Evolutionary conservation across 1,284 basidiomycete species (phyloP).

Genomic region (Porodaedalea pini): DNA sequence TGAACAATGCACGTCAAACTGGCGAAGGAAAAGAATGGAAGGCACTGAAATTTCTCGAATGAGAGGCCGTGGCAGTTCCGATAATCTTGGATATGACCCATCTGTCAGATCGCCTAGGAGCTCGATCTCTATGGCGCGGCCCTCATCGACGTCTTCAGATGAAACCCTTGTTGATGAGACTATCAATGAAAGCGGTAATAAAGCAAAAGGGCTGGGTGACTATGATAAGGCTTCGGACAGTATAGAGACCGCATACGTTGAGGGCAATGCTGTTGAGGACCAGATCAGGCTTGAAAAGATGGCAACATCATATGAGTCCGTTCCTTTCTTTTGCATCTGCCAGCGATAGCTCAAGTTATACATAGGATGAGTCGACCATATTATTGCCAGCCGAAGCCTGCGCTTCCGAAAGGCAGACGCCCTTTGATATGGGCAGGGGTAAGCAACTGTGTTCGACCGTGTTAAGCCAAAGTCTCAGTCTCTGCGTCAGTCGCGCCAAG

Average conservation of each 20-base stretch:
- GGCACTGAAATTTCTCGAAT: no score
- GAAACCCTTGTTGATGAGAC: not conserved
- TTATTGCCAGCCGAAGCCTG: constrained; percentile 12
- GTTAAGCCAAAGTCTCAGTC: not conserved
- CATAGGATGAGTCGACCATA: not conserved
- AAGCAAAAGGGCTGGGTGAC: no score
- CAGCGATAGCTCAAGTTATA: not conserved
- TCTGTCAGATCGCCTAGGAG: no score
- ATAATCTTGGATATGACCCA: no score
- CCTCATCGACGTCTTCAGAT: not conserved
- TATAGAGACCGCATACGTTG: not conserved
- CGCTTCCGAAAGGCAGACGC: constrained; percentile 19
- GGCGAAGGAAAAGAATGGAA: no score
- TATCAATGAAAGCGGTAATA: not conserved
- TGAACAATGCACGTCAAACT: no score
- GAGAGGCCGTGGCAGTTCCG: no score
- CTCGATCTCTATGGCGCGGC: no score
- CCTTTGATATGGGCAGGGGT: constrained; percentile 40
- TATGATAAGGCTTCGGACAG: no score
- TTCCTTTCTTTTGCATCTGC: not conserved
- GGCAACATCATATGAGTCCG: not conserved
- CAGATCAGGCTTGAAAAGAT: not conserved
- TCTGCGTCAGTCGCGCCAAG: constrained; percentile 62
- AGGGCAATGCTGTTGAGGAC: no score
- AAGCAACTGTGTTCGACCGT: constrained; percentile 7